These are phyloP conservation scores for Tetracladium marchalianum DNA, from an alignment of 495 filamentous ascomycete species.

Conservation along the genomic window DNA sequence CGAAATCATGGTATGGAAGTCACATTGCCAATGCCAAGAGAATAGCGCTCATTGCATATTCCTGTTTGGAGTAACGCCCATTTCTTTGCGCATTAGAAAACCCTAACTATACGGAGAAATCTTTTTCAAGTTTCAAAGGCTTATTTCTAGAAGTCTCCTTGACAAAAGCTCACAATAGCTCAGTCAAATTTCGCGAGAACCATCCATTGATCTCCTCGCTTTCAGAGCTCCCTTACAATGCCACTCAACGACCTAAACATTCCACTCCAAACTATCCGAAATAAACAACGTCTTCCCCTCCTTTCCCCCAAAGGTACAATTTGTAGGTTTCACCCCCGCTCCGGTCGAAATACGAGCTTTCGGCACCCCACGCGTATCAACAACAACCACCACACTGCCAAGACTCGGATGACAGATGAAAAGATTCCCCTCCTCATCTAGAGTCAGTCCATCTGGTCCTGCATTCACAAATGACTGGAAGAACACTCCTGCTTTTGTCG, in stretches of 20 bases:
- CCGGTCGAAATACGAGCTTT: slow-evolving; percentile 16
- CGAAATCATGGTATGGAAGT: too few relatives aligned
- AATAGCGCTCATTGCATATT: too few relatives aligned
- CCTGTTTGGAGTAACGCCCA: too few relatives aligned
- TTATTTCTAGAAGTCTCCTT: too few relatives aligned
- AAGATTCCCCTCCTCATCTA: slow-evolving; percentile 23
- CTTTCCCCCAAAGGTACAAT: slow-evolving; percentile 21
- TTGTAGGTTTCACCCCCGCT: slow-evolving; percentile 19
- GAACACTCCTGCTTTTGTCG: slow-evolving; percentile 20
- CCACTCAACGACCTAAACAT: slow-evolving; percentile 17
- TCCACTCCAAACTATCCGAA: slow-evolving; percentile 21
- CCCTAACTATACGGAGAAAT: too few relatives aligned
- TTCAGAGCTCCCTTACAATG: slow-evolving; percentile 5
- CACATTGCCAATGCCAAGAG: too few relatives aligned
- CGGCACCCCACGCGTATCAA: slow-evolving; percentile 17
- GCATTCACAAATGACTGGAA: slow-evolving; percentile 21
- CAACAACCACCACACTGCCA: slow-evolving; percentile 17
- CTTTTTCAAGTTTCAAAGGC: too few relatives aligned
- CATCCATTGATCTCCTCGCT: too few relatives aligned
- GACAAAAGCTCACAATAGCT: too few relatives aligned
- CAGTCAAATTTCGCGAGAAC: too few relatives aligned
- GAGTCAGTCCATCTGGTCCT: slow-evolving; percentile 21
- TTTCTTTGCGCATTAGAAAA: too few relatives aligned
- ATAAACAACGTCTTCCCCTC: slow-evolving; percentile 19
- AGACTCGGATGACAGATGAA: slow-evolving; percentile 22